Percentiles rank a stretch among this genome's conserved stretches.
phyloP scores from a whole-genome alignment of 371 early-diverging fungal species.

The Phascolomyces articulosus region DNA sequence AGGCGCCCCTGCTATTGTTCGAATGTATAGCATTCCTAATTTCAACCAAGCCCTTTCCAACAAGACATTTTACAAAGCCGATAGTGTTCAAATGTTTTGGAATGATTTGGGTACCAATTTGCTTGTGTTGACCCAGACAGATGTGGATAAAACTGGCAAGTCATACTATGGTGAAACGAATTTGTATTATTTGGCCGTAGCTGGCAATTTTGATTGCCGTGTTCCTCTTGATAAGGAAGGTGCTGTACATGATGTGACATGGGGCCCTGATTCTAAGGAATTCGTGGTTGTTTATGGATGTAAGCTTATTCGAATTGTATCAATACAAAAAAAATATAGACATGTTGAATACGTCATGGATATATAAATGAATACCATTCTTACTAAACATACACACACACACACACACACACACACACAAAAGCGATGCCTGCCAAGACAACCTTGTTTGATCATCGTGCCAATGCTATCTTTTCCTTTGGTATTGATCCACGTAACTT shows the following conservation, averaged over 20 bases:
- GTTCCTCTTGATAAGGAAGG: slow-evolving; percentile 90
- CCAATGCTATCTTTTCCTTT: slow-evolving; percentile 83
- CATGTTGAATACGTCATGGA: background rate
- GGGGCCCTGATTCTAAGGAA: slow-evolving; percentile 94
- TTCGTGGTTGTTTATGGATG: slow-evolving; percentile 94
- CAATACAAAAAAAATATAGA: no score
- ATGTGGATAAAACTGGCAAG: slow-evolving; percentile 93
- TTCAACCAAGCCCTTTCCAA: slow-evolving; percentile 76
- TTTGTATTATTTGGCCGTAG: slow-evolving; percentile 88
- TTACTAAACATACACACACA: no score
- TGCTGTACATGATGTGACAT: slow-evolving; percentile 94
- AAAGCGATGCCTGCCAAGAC: slow-evolving; percentile 91
- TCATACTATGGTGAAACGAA: slow-evolving; percentile 97
- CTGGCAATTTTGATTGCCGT: slow-evolving; percentile 92
- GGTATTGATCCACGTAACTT: slow-evolving; percentile 87
- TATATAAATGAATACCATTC: no score
- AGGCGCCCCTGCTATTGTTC: slow-evolving; percentile 81
- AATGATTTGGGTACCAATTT: slow-evolving; percentile 90
- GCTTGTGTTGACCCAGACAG: slow-evolving; percentile 91
- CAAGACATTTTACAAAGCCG: slow-evolving; percentile 95
- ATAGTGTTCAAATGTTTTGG: slow-evolving; percentile 91
- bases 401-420: no score
- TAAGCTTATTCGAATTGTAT: no score
- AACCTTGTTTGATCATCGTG: slow-evolving; percentile 90
- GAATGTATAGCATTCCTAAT: slow-evolving; percentile 80